Evolutionary conservation across 345 rosid species (phyloP), one percentile per base, ranked within the genome.

Genomic region (Populus simonii): DNA sequence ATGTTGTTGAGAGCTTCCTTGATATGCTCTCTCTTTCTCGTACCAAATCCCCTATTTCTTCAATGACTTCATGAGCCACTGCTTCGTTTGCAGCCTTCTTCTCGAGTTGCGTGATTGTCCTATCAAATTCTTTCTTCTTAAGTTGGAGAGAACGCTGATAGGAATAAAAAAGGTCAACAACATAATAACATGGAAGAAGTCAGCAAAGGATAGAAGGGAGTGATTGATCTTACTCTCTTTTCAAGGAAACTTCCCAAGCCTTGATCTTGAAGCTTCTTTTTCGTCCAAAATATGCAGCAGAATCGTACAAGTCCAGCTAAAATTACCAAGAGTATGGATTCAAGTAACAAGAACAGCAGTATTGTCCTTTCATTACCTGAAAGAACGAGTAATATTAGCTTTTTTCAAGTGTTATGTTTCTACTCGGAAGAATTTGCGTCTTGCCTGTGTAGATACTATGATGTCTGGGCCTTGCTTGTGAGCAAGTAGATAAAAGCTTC

Each of bases 221-320:
- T 55, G 23, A 70, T 53, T 16, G 36, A 35, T 35, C 89, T 83
- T 80, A 95, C 98, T 81, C 98, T 84, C 74, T 91, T 91, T 61
- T 88, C 89, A 10, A 95, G 84, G 78, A 95, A 95, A 68, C 65
- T 82, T 82, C 90, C 90, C 43, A 95, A 83, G 61, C 76, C 86
- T 73, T 85, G 89, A 62, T 83, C 87, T 75, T 85, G 90, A 25
- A 93, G 89, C 90, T 95, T 92, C 84, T 86, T 89, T 79, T 95
- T 93, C 87, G 82, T 88, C 99, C 99, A 93, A 76, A 95, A 95
- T 75, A 87, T 71, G 73, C 90, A 90, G 82, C 98, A 93, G 81
- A 93, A 92, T 74, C 92, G 82, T 72, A 93, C 92, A 7, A 89
- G 86, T 66, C 76, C 88, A 20, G 88, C 91, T 49, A 93, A 84